phyloP scores from a whole-genome alignment of 1,139 yeast species.

The Arxiozyma slooffiae region DNA sequence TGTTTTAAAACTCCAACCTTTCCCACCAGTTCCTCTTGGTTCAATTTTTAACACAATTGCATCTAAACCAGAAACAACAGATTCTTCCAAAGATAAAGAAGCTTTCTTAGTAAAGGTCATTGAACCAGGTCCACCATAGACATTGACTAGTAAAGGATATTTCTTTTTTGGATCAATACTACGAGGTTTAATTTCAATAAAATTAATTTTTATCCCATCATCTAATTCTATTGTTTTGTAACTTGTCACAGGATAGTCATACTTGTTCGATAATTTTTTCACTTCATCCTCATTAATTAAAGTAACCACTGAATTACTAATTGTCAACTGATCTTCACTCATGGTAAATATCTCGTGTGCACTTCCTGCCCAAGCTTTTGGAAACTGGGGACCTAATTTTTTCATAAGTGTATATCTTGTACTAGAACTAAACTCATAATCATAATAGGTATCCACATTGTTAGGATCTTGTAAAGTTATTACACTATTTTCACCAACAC shows the following conservation, averaged over 20 bases:
- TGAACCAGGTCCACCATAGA: conserved; percentile 94
- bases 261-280: conserved; percentile 28
- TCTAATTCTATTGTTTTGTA: conserved; percentile 43
- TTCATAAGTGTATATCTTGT: conserved; percentile 24
- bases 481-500: conserved; percentile 4
- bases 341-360: conserved; percentile 15
- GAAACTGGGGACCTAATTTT: conserved; percentile 23
- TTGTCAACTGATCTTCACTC: conserved; percentile 4
- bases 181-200: conserved; percentile 68
- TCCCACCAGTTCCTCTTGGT: conserved; percentile 91
- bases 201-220: conserved; percentile 45
- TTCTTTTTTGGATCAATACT: conserved; percentile 48
- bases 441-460: conserved; percentile 17
- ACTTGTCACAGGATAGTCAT: conserved; percentile 47
- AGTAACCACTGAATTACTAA: conserved; percentile 11
- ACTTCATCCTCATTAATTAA: conserved; percentile 27
- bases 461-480: conserved; percentile 19
- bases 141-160: conserved; percentile 74
- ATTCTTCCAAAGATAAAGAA: conserved; percentile 55
- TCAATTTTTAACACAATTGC: conserved; percentile 76
- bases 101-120: conserved; percentile 53
- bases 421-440: conserved; percentile 24
- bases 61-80: conserved; percentile 57
- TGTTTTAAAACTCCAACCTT: conserved; percentile 67
- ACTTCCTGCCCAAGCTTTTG: conserved; percentile 22